These are phyloP conservation scores for Hypomontagnella monticulosa DNA, from an alignment of 495 filamentous ascomycete genomes.

Conservation along the genomic window DNA sequence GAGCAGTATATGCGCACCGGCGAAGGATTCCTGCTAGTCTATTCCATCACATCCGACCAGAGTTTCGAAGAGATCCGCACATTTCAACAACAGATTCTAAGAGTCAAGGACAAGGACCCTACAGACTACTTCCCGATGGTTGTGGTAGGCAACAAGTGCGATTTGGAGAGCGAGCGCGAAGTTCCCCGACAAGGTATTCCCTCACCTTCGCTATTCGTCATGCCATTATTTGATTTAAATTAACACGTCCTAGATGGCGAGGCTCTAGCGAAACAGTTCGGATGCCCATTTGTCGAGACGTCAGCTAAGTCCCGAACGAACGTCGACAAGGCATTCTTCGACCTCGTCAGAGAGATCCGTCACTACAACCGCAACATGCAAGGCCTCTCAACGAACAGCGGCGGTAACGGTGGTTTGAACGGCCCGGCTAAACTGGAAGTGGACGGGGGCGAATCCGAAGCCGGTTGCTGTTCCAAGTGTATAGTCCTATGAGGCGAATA, in stretches of 20 bases:
- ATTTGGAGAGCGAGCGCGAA: constrained; percentile 90
- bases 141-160: constrained; percentile 99
- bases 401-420: constrained; percentile 67
- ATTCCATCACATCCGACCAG: constrained; percentile 96
- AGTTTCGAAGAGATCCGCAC: constrained; percentile 98
- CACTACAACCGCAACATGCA: constrained; percentile 98
- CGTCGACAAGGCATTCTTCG: constrained; percentile 97
- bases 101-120: constrained; percentile 89
- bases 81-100: constrained; percentile 97
- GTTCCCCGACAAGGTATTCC: constrained; percentile 87
- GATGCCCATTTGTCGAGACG: constrained; percentile 98
- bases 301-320: constrained; percentile 98
- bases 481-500: constrained; percentile 80
- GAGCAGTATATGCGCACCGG: constrained; percentile 99
- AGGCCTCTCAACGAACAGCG: constrained; percentile 74
- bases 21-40: constrained; percentile 97
- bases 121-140: constrained; percentile 97
- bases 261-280: constrained; percentile 83
- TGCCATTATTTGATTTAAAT: background rate
- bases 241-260: constrained; percentile 76
- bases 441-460: constrained; percentile 71
- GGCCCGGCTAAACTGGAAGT: constrained; percentile 80
- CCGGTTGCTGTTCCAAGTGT: constrained; percentile 88
- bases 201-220: background rate
- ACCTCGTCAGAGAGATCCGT: constrained; percentile 96